These are phyloP conservation scores for Jaltomata sinuosa DNA, from an alignment of 257 asterid species.

Conservation along the genomic window DNA sequence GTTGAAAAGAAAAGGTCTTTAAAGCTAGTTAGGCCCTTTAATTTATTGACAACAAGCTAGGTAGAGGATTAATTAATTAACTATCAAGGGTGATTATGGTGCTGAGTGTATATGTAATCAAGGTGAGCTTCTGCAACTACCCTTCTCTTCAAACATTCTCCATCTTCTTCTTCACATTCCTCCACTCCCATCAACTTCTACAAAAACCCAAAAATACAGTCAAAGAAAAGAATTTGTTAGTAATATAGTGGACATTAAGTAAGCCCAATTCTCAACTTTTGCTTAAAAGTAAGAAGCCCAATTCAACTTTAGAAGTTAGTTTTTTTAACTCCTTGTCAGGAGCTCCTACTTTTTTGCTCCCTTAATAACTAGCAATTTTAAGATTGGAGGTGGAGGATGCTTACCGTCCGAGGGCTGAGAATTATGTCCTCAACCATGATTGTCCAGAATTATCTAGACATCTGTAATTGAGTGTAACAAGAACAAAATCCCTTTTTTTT, in stretches of 20 bases:
- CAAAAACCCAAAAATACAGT: neutral
- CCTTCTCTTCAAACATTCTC: conserved; percentile 60
- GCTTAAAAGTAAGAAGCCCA: neutral
- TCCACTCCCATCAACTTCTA: conserved; percentile 26
- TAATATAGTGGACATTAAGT: neutral
- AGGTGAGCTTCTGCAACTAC: conserved; percentile 50
- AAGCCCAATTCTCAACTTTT: too few species aligned
- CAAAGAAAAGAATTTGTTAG: neutral
- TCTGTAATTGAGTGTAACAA: too few species aligned
- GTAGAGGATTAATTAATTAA: neutral
- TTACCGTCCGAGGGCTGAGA: too few species aligned
- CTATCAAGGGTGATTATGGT: conserved; percentile 29
- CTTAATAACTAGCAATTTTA: too few species aligned
- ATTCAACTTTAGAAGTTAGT: neutral
- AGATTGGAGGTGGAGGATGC: too few species aligned
- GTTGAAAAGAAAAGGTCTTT: neutral
- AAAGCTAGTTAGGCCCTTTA: neutral
- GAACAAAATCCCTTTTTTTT: too few species aligned
- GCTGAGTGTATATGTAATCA: conserved; percentile 79
- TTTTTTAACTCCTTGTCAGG: too few species aligned
- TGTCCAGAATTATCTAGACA: too few species aligned
- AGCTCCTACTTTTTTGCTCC: too few species aligned
- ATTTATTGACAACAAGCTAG: neutral
- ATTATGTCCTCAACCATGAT: too few species aligned
- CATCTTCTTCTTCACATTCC: conserved; percentile 22